phyloP scores from a whole-genome alignment of 2,329 filamentous ascomycete species.

The Myriosclerotinia curreyana region DNA sequence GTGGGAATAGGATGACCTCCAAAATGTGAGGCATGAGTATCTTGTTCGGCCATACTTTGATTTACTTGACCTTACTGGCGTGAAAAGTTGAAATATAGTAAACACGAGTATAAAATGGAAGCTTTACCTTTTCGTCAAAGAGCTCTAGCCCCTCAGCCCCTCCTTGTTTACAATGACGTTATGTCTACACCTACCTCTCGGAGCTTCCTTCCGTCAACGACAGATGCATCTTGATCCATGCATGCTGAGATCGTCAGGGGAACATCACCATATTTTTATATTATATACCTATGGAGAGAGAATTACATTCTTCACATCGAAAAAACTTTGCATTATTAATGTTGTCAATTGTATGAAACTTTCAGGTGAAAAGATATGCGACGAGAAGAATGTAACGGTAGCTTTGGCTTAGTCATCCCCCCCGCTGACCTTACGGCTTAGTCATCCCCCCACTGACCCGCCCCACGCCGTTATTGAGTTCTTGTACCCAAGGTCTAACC shows the following conservation, averaged over 20 bases:
- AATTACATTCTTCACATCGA: too few species aligned
- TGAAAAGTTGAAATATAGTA: background rate
- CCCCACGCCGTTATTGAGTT: too few species aligned
- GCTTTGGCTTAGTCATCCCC: too few species aligned
- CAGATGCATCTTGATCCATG: slow-evolving; percentile 1
- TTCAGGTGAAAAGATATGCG: too few species aligned
- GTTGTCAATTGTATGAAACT: too few species aligned
- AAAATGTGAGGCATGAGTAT: slow-evolving; percentile 19
- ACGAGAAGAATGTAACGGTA: too few species aligned
- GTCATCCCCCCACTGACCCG: too few species aligned
- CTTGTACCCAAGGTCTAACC: too few species aligned
- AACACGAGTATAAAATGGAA: background rate
- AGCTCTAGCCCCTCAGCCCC: background rate
- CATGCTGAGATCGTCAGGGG: background rate
- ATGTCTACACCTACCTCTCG: background rate
- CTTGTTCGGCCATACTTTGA: slow-evolving; percentile 21
- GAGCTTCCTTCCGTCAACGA: slow-evolving; percentile 3
- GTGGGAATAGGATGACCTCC: slow-evolving; percentile 17
- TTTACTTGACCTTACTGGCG: background rate
- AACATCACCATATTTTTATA: too few species aligned
- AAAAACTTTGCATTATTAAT: too few species aligned
- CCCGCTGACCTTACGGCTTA: too few species aligned
- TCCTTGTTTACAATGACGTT: slow-evolving; percentile 8
- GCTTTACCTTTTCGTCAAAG: slow-evolving; percentile 2
- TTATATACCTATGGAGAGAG: too few species aligned